Base-by-base conservation (phyloP, 2,329 filamentous ascomycete species). In the Nemania bipapillata region DNA sequence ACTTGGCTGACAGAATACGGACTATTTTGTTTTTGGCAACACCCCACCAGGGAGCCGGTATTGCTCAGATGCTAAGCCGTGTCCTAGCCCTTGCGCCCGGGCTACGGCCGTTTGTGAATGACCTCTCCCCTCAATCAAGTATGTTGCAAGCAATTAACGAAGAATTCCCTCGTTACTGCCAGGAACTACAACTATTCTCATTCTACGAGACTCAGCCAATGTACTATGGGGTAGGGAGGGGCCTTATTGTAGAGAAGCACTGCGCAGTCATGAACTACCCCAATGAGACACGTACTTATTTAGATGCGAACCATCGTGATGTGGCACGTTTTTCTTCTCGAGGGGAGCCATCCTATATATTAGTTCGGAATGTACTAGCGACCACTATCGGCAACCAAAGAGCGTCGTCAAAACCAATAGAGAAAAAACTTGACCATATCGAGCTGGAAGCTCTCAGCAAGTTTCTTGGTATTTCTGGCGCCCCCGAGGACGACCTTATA, bases 11-110 rank as follows among this genome's bases (percentile, higher is more conserved):
- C 0, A 68, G 76, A 1, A 69, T 81, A 3, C 62, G 60, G 1
- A 72, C 76, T 0, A 77, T 82, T 0, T 71, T 82, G 28, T 83
- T 83, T 45, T 70, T 83, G 0, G 80, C 75, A 0, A 82, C 80
- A 0, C 81, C 81, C 11, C 81, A 83, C 55, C 72, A 74, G 24
- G 77, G 77, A 0, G 71, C 76, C 4, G 63, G 63, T 6, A 65
- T 78, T 11, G 79, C 80, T 0, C 54, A 75, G 30, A 60, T 74
- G 0, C 53, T 80, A 0, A 70, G 61, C 9, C 74, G 74, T 2
- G 28, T 79, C 4, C 63, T 79, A 0, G 52, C 71, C 2, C 5
- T 73, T 0, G 54, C 64, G 17, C 74, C 76, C 1, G 26, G 67
- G 4, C 0, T 58, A 40, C 71, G 77, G 2, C 72, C 77, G 0